Base-by-base conservation (phyloP, 768 basidiomycete genomes). In the Rhodotorula diobovata region DNA sequence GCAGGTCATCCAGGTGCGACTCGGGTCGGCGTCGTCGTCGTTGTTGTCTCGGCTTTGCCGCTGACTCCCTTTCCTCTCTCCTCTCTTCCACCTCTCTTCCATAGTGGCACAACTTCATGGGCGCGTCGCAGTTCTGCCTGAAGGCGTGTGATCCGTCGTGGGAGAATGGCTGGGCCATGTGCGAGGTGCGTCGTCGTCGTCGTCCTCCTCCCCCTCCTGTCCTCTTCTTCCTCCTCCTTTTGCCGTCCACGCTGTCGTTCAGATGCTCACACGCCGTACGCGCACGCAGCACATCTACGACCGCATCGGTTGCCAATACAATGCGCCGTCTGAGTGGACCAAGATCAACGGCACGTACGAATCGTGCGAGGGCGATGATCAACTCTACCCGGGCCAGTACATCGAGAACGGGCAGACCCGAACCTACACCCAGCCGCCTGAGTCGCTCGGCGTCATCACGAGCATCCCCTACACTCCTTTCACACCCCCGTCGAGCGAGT, bases 241-340 rank as follows among this genome's bases (percentile, higher is more conserved):
- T 21, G 16, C 45, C 45, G 18, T 15, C 45, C 10, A 10, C 41
- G 41, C 16, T 15, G 15, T 5, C 20, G 9, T 45, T 18, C 9
- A 48, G 25, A 48, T 32, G 21, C 64, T 32, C 21, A 34, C 59
- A 20, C 69, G 39, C n/a, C 83, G 84, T 0, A 81, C 82, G 9
- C 77, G 81, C n/a, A 84, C 90, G 82, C 82, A 89, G 79, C 87
- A 92, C 83, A 84, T 86, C 70, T 88, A 82, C 69, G 77, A 75
- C 69, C 88, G 87, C 67, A 87, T 90, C 61, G 90, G 91, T 18
- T 88, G 88, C 75, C 77, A 71, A 5, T 90, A 87, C 83, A 91
- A 90, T 78, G 87, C 85, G 28, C 90, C 90, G 25, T 86, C 85
- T 79, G 80, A 82, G 45, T 88, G 88, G 46, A 78, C 83, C 59